Conservation (phyloP, 495 filamentous ascomycete species). For the Schizothecium vesticola region DNA sequence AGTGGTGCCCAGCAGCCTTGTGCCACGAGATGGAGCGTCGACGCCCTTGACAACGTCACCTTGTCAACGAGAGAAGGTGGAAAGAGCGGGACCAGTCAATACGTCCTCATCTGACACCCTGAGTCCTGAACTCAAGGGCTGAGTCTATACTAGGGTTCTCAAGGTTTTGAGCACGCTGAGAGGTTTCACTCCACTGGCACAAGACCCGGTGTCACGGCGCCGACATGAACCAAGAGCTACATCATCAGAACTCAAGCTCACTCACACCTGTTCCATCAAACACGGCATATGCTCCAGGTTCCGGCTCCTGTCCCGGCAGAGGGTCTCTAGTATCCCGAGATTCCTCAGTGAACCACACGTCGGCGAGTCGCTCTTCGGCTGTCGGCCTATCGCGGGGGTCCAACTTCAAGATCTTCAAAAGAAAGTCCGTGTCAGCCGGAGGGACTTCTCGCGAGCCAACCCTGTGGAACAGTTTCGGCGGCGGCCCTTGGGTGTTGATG, state of each 20-base stretch:
- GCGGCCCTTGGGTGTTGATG: constrained; percentile 20
- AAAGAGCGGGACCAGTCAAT: no score
- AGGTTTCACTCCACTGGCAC: no score
- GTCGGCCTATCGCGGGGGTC: constrained; percentile 18
- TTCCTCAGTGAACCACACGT: constrained; percentile 17
- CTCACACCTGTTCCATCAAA: constrained; percentile 1
- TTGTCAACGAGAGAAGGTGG: no score
- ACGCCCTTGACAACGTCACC: no score
- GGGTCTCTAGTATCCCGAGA: constrained; percentile 15
- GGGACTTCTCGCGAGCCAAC: constrained; percentile 6
- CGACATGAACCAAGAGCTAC: no score
- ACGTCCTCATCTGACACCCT: no score
- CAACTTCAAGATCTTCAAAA: constrained; percentile 17
- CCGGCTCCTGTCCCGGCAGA: constrained; percentile 9
- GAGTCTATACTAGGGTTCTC: no score
- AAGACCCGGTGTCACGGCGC: no score
- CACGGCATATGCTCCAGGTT: constrained; percentile 1
- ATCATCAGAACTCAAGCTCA: background rate
- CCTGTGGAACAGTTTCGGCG: constrained; percentile 15
- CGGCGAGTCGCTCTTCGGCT: constrained; percentile 13
- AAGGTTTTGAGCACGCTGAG: no score
- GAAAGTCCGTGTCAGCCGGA: constrained; percentile 9
- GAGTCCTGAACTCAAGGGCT: no score
- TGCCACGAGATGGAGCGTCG: no score
- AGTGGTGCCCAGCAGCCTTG: no score